Evolutionary conservation across 257 asterid species (phyloP), one percentile per base, ranked within the genome.

Genomic region (Solanum corneliomulleri): DNA sequence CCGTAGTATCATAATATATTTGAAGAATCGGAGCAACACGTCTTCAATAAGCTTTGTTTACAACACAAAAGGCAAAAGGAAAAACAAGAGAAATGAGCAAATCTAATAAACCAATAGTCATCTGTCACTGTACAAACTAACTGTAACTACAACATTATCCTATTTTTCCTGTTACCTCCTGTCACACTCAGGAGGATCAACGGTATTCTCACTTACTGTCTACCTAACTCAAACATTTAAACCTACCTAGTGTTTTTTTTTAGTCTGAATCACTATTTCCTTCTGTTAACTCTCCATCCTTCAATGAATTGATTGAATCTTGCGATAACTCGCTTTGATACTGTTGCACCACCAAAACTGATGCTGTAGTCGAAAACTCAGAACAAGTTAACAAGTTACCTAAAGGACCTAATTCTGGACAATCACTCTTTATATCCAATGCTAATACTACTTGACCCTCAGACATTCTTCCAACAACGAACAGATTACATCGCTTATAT

Each of bases 281-380:
- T 82, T 70, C 31, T 31, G 42, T 70, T 25, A 27, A 18, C 18
- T 44, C 91, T 5, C 52, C 92, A 75, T 82, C 92, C 87, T 86
- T 88, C 87, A 91, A 86, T 3, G 95, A 85, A 13, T 44, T 29
- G 89, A 93, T 42, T 16, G 96, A 74, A 60, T 69, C 87, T 21
- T 91, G 89, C 0, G 91, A 80, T 42, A 92, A 62, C 89, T 80
- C 76, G 25, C 64, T 86, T 60, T 90, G 82, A 88, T 94, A 90
- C 60, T 94, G 95, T 89, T 93, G 97, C 90, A 94, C 93, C 83
- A 94, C 93, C 87, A 93, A 87, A 37, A 93, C 92, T 14, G 97
- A 94, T 56, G 96, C 93, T n/a, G 86, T 84, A 15, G 91, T 88
- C 9, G 92, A 85, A 2, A 91, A 88, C 2, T 87, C 91, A 13